Base-by-base conservation (phyloP, 331 rosid genomes). In the Rosa hybrid region DNA sequence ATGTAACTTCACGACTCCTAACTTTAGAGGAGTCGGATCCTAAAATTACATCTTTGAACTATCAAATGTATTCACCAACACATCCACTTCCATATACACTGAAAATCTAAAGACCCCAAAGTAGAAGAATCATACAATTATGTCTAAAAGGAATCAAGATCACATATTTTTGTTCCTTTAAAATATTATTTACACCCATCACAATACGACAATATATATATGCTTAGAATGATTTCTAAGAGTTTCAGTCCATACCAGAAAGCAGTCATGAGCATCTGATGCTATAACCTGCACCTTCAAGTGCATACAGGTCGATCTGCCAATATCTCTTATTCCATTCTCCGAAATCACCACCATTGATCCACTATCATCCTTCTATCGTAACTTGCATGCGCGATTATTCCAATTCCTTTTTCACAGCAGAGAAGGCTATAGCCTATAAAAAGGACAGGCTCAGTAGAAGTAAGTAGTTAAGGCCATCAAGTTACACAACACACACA, bases 401-500 rank as follows among this genome's bases (percentile, higher is more conserved):
- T 87, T 87, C 90, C 51, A 72, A 76, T 84, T 84, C 88, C 78
- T 53, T 44, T 42, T 51, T 30, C 42, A 17, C 78, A 70, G 49
- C 48, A 7, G 62, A 4, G 68, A 57, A 78, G 50, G 27, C 75
- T 25, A 76, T 63, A n/a, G 71, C 45, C 38, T 87, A 85, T 78
- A 85, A 82, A 65, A 69, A 54, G 41, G 50, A 70, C 8, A 4
- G 44, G 16, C 23, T 65, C 65, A 51, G 72, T 30, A 30, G 46
- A 27, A 77, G 59, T 17, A 8, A 13, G 49, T 46, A 72, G 59
- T 7, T 14, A 67, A 77, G 45, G 72, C 77, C 14, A 56, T 48
- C 71, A 18, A 59, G 20, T 21, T 80, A 68, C 68, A 23, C 48
- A 69, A 65, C 45, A 72, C 72, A 42, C 79, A 39, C 54, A 54